Conservation (phyloP, 2,329 filamentous ascomycete species). For the Pestalotiopsis sp. region DNA sequence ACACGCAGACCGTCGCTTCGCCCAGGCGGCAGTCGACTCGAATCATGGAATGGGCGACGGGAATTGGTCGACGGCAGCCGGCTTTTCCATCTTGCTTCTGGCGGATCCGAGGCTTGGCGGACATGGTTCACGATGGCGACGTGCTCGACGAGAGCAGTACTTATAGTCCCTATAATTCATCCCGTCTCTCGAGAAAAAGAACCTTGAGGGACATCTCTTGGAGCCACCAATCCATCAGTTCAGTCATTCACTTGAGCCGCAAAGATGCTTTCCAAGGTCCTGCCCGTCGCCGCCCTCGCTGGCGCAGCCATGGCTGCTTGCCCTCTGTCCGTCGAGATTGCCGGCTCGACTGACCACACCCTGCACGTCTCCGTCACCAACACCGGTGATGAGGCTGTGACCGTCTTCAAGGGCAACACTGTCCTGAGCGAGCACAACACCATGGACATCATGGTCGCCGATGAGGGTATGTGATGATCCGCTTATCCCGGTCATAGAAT, state of each 20-base stretch:
- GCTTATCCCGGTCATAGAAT: too few species aligned
- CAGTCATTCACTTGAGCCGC: background rate
- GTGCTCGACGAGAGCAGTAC: background rate
- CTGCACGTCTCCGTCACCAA: conserved; percentile 11
- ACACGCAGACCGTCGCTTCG: background rate
- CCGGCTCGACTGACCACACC: conserved; percentile 1
- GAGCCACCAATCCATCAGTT: background rate
- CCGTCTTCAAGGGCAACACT: conserved; percentile 15
- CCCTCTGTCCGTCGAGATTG: conserved; percentile 11
- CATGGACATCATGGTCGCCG: conserved; percentile 7
- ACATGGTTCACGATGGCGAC: background rate
- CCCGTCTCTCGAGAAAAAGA: background rate
- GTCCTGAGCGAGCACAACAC: conserved; percentile 11
- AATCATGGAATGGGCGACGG: background rate
- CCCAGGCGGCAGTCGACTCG: background rate
- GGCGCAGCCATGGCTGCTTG: conserved; percentile 12
- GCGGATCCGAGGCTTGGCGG: too few species aligned
- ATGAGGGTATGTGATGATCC: background rate
- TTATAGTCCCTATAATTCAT: conserved; percentile 8
- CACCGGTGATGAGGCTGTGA: conserved; percentile 12
- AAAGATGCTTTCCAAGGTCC: conserved; percentile 9
- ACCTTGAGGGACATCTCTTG: conserved; percentile 4
- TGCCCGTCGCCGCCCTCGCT: conserved; percentile 9
- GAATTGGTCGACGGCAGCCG: background rate
- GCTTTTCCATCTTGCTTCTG: background rate